Conservation (phyloP, 148 eudicot genomes). For the Euryodendron excelsum region DNA sequence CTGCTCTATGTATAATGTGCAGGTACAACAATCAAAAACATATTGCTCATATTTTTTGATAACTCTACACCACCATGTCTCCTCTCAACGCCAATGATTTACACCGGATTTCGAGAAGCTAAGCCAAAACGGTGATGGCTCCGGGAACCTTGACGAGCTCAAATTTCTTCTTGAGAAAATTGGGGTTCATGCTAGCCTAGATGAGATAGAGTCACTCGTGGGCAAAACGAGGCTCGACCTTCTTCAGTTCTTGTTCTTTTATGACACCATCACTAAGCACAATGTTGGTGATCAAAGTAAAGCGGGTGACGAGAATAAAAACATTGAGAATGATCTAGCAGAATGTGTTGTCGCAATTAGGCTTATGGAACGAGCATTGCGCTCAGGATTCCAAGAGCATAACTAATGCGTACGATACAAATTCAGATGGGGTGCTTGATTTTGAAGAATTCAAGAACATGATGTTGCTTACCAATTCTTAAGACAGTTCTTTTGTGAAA, state of each 20-base stretch:
- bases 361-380: constrained; percentile 40
- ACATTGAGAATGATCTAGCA: constrained; percentile 31
- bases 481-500: no score
- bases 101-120: constrained; percentile 39
- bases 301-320: not conserved
- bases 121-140: constrained; percentile 46
- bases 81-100: constrained; percentile 26
- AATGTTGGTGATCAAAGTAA: no score
- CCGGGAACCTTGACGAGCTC: constrained; percentile 50
- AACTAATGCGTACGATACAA: constrained; percentile 45
- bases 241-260: constrained; percentile 39
- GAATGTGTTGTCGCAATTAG: constrained; percentile 48
- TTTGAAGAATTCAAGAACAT: constrained; percentile 68
- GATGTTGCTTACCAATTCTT: constrained; percentile 36
- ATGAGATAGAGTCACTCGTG: constrained; percentile 35
- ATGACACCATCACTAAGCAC: constrained; percentile 24
- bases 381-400: constrained; percentile 43
- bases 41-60: no score
- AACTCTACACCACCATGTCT: constrained; percentile 23
- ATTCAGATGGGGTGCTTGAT: constrained; percentile 67
- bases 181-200: constrained; percentile 20
- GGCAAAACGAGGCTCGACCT: constrained; percentile 33
- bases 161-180: constrained; percentile 39
- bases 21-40: no score
- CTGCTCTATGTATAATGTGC: no score